Base-by-base conservation (phyloP, 129 eudicot species). In the Flaveria brownii region DNA sequence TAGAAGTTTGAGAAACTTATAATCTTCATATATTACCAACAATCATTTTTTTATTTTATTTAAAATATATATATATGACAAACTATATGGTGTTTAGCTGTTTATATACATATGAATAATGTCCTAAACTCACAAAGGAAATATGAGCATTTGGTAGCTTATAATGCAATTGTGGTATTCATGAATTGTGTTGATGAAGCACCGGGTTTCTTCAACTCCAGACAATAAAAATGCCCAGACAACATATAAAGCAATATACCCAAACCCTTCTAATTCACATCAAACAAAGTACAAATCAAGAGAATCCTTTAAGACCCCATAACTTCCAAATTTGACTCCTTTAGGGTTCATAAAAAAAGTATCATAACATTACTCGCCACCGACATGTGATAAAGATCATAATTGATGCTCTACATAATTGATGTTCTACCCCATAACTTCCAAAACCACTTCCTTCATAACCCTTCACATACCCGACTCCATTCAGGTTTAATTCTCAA, bases 211-310 rank as follows among this genome's bases (percentile, higher is more conserved):
- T 51, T 79, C 42, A 63, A 20, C 16, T 49, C 39, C 36, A 39
- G 50, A 45, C 77, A 71, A 33, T 50, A 36, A 72, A 70, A 59
- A 70, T 17, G 55, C 39, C 5, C 51, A 62, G 50, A 66, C 74
- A 73, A 46, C 79, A 73, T 65, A n/a, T n/a, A 80, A 80, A 80
- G 78, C 74, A 80, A 62, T 28, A 62, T 43, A 6, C 57, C 62
- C 72, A 28, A 49, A 63, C 26, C 50, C 60, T 80, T 71, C 14
- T 41, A 57, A 16, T 74, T 68, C 65, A 80, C 56, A 81, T 74
- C 54, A 74, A 74, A 67, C 76, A 81, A 74, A 59, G 80, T 46
- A 68, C 16, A 74, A 46, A 33, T 63, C 68, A 73, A 65, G 5
- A 80, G 74, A 80, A 73, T 67, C 55, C n/a, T 69, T 16, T 42